phyloP scores from a whole-genome alignment of 1,284 basidiomycete species.

The Pseudozyma pruni region DNA sequence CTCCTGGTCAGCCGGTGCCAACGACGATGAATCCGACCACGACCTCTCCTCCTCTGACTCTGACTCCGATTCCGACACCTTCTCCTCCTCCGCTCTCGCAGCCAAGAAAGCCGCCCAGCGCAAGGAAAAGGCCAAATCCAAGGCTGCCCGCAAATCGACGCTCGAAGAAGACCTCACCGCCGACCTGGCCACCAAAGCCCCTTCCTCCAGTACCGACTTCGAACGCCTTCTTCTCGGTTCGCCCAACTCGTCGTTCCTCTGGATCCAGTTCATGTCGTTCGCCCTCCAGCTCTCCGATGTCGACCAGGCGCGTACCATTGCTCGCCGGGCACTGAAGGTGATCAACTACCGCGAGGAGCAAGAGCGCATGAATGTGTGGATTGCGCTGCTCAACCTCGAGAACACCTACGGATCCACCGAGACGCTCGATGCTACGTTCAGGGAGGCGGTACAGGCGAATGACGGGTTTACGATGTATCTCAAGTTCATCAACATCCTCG shows the following conservation, averaged over 20 bases:
- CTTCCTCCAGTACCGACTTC: conserved; percentile 91
- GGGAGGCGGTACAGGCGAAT: conserved; percentile 87
- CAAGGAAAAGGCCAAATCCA: conserved; percentile 27
- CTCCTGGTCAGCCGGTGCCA: conserved; percentile 71
- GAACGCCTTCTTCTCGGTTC: conserved; percentile 93
- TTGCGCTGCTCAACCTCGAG: conserved; percentile 93
- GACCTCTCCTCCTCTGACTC: conserved; percentile 14
- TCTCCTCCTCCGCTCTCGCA: conserved; percentile 72
- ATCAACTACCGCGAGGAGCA: conserved; percentile 96
- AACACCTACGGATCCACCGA: conserved; percentile 84
- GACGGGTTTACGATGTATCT: conserved; percentile 91
- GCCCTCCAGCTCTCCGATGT: conserved; percentile 93
- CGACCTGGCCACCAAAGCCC: conserved; percentile 68
- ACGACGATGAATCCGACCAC: conserved; percentile 41
- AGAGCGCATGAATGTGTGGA: conserved; percentile 97
- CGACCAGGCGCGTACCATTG: conserved; percentile 90
- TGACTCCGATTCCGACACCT: conserved; percentile 68
- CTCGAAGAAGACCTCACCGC: conserved; percentile 62
- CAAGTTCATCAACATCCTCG: conserved; percentile 83
- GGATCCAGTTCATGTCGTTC: conserved; percentile 99
- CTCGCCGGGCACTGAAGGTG: conserved; percentile 81
- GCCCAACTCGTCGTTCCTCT: conserved; percentile 95
- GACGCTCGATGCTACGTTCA: conserved; percentile 82
- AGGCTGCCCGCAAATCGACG: conserved; percentile 16
- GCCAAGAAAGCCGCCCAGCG: conserved; percentile 63